phyloP scores from a whole-genome alignment of 805 yeast genomes.

The Scheffersomyces ergatensis region DNA sequence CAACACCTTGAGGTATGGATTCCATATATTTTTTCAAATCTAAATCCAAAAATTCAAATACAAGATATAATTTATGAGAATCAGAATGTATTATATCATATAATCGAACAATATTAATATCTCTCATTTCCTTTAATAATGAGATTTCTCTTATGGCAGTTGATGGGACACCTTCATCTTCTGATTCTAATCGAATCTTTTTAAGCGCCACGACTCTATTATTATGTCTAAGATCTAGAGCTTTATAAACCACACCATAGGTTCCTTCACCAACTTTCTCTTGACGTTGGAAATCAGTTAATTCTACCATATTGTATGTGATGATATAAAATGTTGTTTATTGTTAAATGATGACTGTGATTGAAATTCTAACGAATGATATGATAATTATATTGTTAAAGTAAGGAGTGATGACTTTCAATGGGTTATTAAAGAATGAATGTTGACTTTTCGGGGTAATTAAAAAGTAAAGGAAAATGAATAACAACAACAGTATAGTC shows the following conservation, averaged over 20 bases:
- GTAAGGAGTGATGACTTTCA: too few relatives aligned
- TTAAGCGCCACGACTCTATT: constrained; percentile 95
- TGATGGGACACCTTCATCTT: constrained; percentile 98
- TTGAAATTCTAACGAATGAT: too few relatives aligned
- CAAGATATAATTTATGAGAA: constrained; percentile 86
- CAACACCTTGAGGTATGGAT: constrained; percentile 84
- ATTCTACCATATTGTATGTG: constrained; percentile 62
- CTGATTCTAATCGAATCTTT: constrained; percentile 92
- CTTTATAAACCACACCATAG: constrained; percentile 97
- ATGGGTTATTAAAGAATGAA: too few relatives aligned
- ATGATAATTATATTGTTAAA: too few relatives aligned
- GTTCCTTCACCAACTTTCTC: constrained; percentile 99
- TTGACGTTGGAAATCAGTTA: constrained; percentile 87
- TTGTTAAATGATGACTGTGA: too few relatives aligned
- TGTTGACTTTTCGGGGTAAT: too few relatives aligned
- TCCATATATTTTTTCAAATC: constrained; percentile 98
- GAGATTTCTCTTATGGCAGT: constrained; percentile 98
- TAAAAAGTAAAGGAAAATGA: too few relatives aligned
- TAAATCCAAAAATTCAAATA: constrained; percentile 89
- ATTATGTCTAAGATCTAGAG: constrained; percentile 82
- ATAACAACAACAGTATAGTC: too few relatives aligned
- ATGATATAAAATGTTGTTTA: too few relatives aligned
- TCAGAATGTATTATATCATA: constrained; percentile 96
- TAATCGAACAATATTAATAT: constrained; percentile 87
- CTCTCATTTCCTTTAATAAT: constrained; percentile 86